A percentile compares a stretch with the other conserved stretches of the same genome.
Conservation (phyloP, 768 basidiomycete genomes). For the Tylopilus vinaceipallidus region DNA sequence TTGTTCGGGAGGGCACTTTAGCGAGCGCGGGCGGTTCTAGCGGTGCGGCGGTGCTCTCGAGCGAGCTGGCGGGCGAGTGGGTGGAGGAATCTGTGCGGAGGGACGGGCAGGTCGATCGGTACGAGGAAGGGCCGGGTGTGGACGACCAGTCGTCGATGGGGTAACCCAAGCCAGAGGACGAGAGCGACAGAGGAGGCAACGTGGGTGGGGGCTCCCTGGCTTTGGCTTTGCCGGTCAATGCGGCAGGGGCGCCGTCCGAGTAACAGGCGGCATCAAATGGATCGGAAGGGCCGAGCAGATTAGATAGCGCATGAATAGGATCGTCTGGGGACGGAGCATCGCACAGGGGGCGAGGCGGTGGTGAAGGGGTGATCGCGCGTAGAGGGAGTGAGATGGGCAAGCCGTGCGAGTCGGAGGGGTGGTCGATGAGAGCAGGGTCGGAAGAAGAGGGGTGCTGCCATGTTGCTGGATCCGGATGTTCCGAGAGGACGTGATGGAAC, state of each 20-base stretch:
- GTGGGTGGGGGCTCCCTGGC: slow-evolving; percentile 51
- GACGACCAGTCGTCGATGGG: slow-evolving; percentile 39
- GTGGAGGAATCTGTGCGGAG: slow-evolving; percentile 35
- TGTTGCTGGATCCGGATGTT: slow-evolving; percentile 9
- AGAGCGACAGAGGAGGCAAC: slow-evolving; percentile 65
- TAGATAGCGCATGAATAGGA: slow-evolving; percentile 19
- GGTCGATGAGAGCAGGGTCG: neutral
- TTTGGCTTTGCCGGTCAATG: slow-evolving; percentile 51
- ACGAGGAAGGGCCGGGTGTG: slow-evolving; percentile 35
- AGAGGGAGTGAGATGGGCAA: slow-evolving; percentile 20
- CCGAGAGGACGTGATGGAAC: slow-evolving; percentile 11
- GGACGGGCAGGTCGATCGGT: slow-evolving; percentile 34
- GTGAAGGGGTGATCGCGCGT: slow-evolving; percentile 3
- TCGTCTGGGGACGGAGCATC: slow-evolving; percentile 6
- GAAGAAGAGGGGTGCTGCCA: neutral
- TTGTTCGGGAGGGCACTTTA: slow-evolving; percentile 45
- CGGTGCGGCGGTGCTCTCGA: slow-evolving; percentile 10
- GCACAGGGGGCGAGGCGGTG: neutral
- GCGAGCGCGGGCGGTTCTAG: slow-evolving; percentile 11
- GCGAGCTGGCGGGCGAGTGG: slow-evolving; percentile 13
- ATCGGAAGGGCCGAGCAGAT: slow-evolving; percentile 24
- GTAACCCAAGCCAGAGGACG: slow-evolving; percentile 51
- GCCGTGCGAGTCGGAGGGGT: neutral
- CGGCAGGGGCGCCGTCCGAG: slow-evolving; percentile 18
- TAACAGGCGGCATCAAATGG: slow-evolving; percentile 11